These are phyloP conservation scores for Guyanaporus albipodus DNA, from an alignment of 768 basidiomycete genomes.

Conservation along the genomic window DNA sequence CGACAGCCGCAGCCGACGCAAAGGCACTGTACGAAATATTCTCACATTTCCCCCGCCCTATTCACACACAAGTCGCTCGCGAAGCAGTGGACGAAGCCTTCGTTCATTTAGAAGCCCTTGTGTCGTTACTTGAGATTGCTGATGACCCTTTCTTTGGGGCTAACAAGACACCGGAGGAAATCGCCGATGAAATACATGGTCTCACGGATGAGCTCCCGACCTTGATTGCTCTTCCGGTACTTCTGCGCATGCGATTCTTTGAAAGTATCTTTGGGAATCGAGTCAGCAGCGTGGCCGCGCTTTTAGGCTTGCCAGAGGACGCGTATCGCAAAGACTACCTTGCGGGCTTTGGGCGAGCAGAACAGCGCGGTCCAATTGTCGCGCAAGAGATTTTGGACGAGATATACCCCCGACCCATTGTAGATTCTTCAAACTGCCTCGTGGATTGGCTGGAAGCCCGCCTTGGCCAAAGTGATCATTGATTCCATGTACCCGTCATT, in stretches of 20 bases:
- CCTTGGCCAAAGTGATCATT: constrained; percentile 13
- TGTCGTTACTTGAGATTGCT: constrained; percentile 52
- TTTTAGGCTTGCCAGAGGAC: constrained; percentile 56
- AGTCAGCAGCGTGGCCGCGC: constrained; percentile 40
- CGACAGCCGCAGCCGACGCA: constrained; percentile 54
- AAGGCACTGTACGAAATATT: constrained; percentile 61
- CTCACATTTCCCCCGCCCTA: constrained; percentile 56
- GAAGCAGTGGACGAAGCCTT: constrained; percentile 83
- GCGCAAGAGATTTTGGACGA: constrained; percentile 54
- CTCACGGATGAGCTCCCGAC: constrained; percentile 66
- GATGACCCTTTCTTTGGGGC: constrained; percentile 27
- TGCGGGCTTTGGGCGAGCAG: constrained; percentile 72
- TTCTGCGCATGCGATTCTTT: constrained; percentile 47
- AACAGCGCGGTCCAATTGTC: constrained; percentile 62
- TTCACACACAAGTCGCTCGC: constrained; percentile 53
- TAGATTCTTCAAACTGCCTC: constrained; percentile 31
- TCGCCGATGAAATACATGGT: constrained; percentile 41
- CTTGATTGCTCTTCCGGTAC: constrained; percentile 67
- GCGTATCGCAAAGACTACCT: constrained; percentile 68
- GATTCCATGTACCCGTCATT: constrained; percentile 8
- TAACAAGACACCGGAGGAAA: constrained; percentile 23
- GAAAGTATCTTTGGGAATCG: neutral
- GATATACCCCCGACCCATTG: constrained; percentile 34
- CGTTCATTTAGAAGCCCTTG: constrained; percentile 55
- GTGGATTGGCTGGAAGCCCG: constrained; percentile 46